Base-by-base conservation (phyloP, 2,329 filamentous ascomycete species). In the Ophiocordyceps sinensis region DNA sequence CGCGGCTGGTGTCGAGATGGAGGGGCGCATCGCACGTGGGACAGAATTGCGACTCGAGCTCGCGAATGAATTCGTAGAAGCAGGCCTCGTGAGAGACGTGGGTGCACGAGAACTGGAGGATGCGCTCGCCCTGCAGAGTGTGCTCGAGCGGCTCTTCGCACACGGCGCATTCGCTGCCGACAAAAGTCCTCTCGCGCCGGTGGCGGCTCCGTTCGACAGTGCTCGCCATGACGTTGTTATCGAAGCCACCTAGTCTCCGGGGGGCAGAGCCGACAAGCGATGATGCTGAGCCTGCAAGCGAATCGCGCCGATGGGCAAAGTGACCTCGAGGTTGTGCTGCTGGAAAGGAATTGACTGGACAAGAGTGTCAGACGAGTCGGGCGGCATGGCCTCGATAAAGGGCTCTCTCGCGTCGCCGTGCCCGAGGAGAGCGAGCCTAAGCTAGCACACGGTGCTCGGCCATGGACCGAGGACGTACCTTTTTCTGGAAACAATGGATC, bases 51-150 rank as follows among this genome's bases (percentile, higher is more conserved):
- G 85, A 85, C 51, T 96, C 88, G 44, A 89, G 84, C 56, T 95
- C 89, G 54, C 85, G 84, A 53, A 98, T 94, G 58, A 93, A 95
- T 62, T 98, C 91, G 65, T 96, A 96, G 59, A 98, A 96, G 64
- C 91, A 98, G 30, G 89, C 91, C 61, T 96, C 91, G 59, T 98
- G 91, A 11, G 89, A 87, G 45, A 98, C 89, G 62, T 98, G 91
- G n/a, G 81, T 77, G 63, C 91, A 98, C 6, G 88, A 93, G 54
- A 98, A 91, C 59, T 96, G 91, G 41, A 98, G 69, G 46, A 98
- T 87, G 50, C 87, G 79, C 66, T 98, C 91, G 44, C 91, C 91
- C 39, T 85, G 83, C 37, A 98, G 71, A 4, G 87, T 98, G 61
- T 96, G 89, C 62, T 96, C 91, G 46, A 98, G 67, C 3, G 88